Base-by-base conservation (phyloP, 2,329 filamentous ascomycete species). In the Scleromitrula shiraiana region DNA sequence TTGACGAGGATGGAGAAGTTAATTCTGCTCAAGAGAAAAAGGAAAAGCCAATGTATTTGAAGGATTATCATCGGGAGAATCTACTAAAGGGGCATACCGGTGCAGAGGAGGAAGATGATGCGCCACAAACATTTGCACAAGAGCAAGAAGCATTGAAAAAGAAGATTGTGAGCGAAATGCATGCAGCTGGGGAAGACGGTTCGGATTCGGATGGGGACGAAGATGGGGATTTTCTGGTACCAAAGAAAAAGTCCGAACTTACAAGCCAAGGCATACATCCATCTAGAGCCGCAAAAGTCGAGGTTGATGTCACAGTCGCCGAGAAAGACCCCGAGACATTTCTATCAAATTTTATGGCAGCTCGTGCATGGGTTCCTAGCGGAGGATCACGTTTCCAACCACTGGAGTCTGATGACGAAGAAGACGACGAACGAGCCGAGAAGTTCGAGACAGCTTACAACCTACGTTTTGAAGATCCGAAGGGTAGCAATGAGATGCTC, bases 381-480 rank as follows among this genome's bases (percentile, higher is more conserved):
- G 79, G 78, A 44, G 74, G 73, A 35, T 73, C 78, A 19, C 76
- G 77, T 35, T 89, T 87, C 67, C 75, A 90, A 58, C 86, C 90
- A 0, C 85, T 98, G 49, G 88, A 96, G 62, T 95, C 89, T 0
- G 93, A 98, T 57, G 89, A 96, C 43, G 88, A 75, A 2, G 74
- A 76, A 40, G 72, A 87, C 36, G 80, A 86, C 24, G 75, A 78
- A 23, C 76, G 79, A 38, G 90, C 90, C 22, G 91, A 97, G 37
- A 80, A 84, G 52, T 95, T 91, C 61, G 93, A 98, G 68, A 77
- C 86, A 55, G 90, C 90, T 4, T 98, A 95, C 70, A 98, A 98
- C 69, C 70, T 96, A 68, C 85, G 93, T 27, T 98, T 98, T 62
- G 93, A 98, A 65, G 87, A 97, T 59, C 89, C 93, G 0, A 77